These are phyloP conservation scores for Candida bentonensis DNA, from an alignment of 805 yeast species.

Conservation along the genomic window DNA sequence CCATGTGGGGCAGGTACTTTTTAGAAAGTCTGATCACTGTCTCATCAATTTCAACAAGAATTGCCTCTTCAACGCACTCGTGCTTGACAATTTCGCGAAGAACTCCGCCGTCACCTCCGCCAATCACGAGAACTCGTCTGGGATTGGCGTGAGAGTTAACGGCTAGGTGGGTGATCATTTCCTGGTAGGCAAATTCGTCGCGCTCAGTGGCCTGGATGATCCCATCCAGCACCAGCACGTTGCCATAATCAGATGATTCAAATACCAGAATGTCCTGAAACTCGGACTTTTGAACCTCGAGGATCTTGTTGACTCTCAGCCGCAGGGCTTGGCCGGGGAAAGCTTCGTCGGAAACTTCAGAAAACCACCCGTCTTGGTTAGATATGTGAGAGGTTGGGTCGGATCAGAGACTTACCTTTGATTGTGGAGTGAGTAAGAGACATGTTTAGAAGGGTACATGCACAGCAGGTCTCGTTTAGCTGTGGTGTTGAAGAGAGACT, in stretches of 20 bases:
- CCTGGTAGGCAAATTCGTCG: slow-evolving; percentile 91
- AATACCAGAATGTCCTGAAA: slow-evolving; percentile 76
- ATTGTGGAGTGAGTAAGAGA: neutral
- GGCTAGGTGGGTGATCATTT: slow-evolving; percentile 76
- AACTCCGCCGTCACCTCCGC: slow-evolving; percentile 97
- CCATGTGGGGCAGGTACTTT: slow-evolving; percentile 65
- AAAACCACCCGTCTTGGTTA: slow-evolving; percentile 58
- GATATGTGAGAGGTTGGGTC: no score
- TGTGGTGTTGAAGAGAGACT: neutral
- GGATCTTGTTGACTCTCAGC: slow-evolving; percentile 44
- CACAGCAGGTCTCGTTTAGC: no score
- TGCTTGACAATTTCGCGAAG: slow-evolving; percentile 78
- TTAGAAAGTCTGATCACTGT: slow-evolving; percentile 60
- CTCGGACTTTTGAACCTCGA: slow-evolving; percentile 53
- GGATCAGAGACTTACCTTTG: neutral
- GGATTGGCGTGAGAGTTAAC: slow-evolving; percentile 66
- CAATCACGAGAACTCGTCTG: slow-evolving; percentile 66
- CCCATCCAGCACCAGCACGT: slow-evolving; percentile 80
- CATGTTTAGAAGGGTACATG: neutral
- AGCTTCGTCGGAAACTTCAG: slow-evolving; percentile 50
- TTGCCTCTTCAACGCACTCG: slow-evolving; percentile 41
- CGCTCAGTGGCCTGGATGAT: slow-evolving; percentile 83
- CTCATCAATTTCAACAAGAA: slow-evolving; percentile 81
- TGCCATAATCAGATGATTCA: slow-evolving; percentile 63
- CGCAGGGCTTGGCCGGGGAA: slow-evolving; percentile 85